Evolutionary conservation across 75 land plant genomes (phyloP).

Genomic region (Pseudotsuga menziesii): DNA sequence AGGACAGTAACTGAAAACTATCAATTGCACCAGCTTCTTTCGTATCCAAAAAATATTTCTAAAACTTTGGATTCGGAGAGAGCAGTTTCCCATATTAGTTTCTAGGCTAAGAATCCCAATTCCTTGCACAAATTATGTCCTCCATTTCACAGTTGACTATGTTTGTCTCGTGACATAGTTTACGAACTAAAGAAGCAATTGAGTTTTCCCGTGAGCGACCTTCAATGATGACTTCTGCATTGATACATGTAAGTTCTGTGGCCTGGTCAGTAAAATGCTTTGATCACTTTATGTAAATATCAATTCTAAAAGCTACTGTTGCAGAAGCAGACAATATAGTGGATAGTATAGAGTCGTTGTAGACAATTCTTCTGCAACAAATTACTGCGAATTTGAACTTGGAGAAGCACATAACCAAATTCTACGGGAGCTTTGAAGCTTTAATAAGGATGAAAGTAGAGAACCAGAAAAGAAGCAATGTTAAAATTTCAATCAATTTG

Average conservation of each 20-base stretch:
- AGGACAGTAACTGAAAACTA: not conserved
- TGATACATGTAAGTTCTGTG: not conserved
- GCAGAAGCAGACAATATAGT: not conserved
- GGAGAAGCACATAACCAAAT: not conserved
- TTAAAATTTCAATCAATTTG: constrained; percentile 6
- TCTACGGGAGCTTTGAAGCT: not conserved
- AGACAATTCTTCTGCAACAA: not conserved
- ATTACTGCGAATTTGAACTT: constrained; percentile 2
- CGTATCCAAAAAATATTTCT: not conserved
- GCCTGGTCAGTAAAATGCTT: not conserved
- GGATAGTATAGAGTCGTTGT: not conserved
- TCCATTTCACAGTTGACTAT: not conserved
- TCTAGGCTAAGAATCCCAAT: not conserved
- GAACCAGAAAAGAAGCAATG: not conserved
- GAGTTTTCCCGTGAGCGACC: not conserved
- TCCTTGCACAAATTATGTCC: not conserved
- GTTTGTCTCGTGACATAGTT: no score
- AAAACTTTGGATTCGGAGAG: not conserved
- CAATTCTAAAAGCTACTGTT: not conserved
- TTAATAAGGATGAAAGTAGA: not conserved
- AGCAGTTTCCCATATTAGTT: not conserved
- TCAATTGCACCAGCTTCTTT: not conserved
- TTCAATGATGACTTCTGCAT: not conserved
- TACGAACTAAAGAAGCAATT: not conserved
- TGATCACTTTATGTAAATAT: not conserved